A percentile compares a stretch with the other conserved stretches of the same genome.
These are phyloP conservation scores for Suillus fuscotomentosus DNA, from an alignment of 768 basidiomycete species.

Conservation along the genomic window DNA sequence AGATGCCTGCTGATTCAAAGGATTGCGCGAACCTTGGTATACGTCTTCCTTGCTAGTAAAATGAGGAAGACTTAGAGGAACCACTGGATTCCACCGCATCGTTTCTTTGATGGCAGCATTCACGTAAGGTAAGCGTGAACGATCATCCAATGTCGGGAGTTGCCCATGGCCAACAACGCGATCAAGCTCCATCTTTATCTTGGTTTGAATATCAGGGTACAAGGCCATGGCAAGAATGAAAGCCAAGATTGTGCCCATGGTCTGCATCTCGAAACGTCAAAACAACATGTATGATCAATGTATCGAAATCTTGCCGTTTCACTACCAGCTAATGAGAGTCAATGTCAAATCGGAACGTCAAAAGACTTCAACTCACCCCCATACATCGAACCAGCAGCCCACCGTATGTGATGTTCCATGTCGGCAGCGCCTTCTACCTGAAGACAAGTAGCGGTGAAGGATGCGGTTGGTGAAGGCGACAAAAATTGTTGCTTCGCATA, in stretches of 20 bases:
- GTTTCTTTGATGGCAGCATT: slow-evolving; percentile 41
- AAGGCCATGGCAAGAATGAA: slow-evolving; percentile 9
- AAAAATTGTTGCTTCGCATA: slow-evolving; percentile 1
- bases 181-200: slow-evolving; percentile 31
- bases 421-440: neutral
- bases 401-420: slow-evolving; percentile 5
- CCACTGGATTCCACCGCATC: slow-evolving; percentile 36
- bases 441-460: slow-evolving; percentile 2
- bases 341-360: neutral
- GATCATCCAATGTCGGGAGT: slow-evolving; percentile 28
- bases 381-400: slow-evolving; percentile 11
- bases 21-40: slow-evolving; percentile 9
- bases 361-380: neutral
- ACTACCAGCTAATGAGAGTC: neutral
- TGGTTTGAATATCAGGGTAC: neutral
- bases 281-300: neutral
- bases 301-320: slow-evolving; percentile 1
- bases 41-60: slow-evolving; percentile 8
- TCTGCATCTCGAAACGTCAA: neutral
- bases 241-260: neutral
- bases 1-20: neutral
- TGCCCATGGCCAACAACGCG: slow-evolving; percentile 28
- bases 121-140: slow-evolving; percentile 46
- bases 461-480: neutral
- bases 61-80: slow-evolving; percentile 17